Evolutionary conservation across 352 stramenopile species (phyloP), one percentile per base, ranked within the genome.

Genomic region (Phytopythium oedochilum): DNA sequence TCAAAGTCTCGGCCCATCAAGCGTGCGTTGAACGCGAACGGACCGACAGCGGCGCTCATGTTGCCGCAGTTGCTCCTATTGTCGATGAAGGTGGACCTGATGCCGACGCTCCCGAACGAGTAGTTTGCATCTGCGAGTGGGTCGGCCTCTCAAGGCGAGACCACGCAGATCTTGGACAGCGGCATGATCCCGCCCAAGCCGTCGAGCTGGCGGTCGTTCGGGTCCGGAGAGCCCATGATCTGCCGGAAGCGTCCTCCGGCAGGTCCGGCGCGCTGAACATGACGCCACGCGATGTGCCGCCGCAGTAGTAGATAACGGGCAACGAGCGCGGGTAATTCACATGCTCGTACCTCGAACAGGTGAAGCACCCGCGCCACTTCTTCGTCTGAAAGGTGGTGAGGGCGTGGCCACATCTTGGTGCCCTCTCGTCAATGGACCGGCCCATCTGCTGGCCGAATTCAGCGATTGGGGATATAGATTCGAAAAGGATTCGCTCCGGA

Each of bases 151-250:
- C 47, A 18, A 2, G 47, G 31, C 0, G 28, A 38, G 18, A 53
- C 47, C 7, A 43, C 47, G 47, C 47, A 53, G 29, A 53, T 32
- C 47, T 53, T 53, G 47, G 47, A 53, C 29, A 53, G 47, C 31
- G 47, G 43, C 47, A 15, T 43, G 20, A 53, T 42, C 2, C 18
- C 29, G n/a, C 47, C 31, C 9, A 53, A 11, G 31, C 47, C 47
- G 47, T 53, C 47, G 9, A 53, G 31, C 31, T 53, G 47, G n/a
- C 47, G 28, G 20, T 20, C 47, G 47, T 53, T 40, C 18, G 47
- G 29, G 31, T 53, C 47, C 0, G 47, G 47, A 10, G 47, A 43
- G 29, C 47, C 47, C 29, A 53, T 53, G 18, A 42, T 11, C n/a
- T 53, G 47, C 31, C 29, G 47, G 31, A 53, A 53, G n/a, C 22